phyloP scores from a whole-genome alignment of 805 yeast species.

The Hagleromyces aurorensis region DNA sequence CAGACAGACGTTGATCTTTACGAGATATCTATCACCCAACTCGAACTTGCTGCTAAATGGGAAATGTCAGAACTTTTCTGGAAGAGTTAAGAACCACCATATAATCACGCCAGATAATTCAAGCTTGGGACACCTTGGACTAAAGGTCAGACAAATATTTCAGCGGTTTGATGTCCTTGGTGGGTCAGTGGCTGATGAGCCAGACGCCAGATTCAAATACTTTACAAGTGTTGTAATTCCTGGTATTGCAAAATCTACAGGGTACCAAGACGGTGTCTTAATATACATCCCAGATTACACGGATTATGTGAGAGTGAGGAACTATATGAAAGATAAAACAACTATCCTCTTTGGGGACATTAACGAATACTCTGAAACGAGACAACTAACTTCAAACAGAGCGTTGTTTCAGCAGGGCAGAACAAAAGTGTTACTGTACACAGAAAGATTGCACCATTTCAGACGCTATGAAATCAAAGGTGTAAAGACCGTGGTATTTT shows the following conservation, averaged over 20 bases:
- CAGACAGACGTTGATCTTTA: conserved; percentile 71
- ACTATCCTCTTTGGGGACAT: conserved; percentile 58
- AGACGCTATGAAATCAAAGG: conserved; percentile 81
- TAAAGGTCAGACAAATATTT: conserved; percentile 60
- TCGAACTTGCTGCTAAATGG: conserved; percentile 54
- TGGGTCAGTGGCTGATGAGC: conserved; percentile 50
- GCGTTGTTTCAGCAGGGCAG: conserved; percentile 57
- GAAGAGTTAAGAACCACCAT: conserved; percentile 51
- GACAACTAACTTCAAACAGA: conserved; percentile 65
- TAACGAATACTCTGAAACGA: conserved; percentile 74
- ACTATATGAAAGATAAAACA: conserved; percentile 49
- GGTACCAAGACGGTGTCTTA: conserved; percentile 64
- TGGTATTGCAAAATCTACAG: conserved; percentile 51
- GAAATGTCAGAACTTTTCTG: conserved; percentile 48
- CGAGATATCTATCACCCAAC: conserved; percentile 75
- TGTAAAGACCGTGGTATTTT: conserved; percentile 73
- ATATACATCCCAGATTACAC: conserved; percentile 79
- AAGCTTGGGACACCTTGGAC: conserved; percentile 56
- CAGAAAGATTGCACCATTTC: conserved; percentile 90
- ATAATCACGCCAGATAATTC: conserved; percentile 39
- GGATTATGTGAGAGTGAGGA: conserved; percentile 74
- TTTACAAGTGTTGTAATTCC: conserved; percentile 72
- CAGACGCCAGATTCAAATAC: conserved; percentile 74
- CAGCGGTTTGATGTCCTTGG: conserved; percentile 54
- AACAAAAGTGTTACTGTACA: conserved; percentile 68